These are phyloP conservation scores for Calonectria crousiana DNA, from an alignment of 2,329 filamentous ascomycete species.

Conservation along the genomic window DNA sequence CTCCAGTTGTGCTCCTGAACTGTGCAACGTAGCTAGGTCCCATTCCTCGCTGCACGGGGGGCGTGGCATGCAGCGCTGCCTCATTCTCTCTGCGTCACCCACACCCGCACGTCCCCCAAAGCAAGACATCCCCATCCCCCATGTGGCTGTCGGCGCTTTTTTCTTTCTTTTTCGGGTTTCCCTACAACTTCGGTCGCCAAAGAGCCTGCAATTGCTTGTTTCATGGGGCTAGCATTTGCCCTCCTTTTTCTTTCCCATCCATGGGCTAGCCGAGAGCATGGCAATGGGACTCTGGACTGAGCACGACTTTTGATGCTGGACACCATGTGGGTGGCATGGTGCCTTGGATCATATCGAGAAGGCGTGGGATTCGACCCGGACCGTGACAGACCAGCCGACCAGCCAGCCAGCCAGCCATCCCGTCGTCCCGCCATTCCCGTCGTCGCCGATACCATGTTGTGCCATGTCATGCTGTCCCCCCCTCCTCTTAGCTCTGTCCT, in stretches of 20 bases:
- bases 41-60: conserved; percentile 4
- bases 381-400: conserved; percentile 13
- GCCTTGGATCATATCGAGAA: conserved; percentile 12
- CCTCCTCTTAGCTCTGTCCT: conserved; percentile 14
- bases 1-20: not conserved
- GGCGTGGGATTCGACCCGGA: conserved; percentile 20
- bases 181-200: not conserved
- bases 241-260: not conserved
- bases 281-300: conserved; percentile 1
- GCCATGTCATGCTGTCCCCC: conserved; percentile 17
- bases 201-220: conserved; percentile 7
- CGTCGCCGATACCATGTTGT: conserved; percentile 15
- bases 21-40: conserved; percentile 8
- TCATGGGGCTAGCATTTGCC: not conserved
- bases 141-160: conserved; percentile 32
- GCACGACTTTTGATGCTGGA: not conserved
- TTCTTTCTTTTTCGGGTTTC: conserved; percentile 8
- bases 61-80: conserved; percentile 9
- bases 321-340: conserved; percentile 17
- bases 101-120: conserved; percentile 30
- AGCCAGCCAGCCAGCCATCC: conserved; percentile 15
- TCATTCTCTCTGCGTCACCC: conserved; percentile 21
- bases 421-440: conserved; percentile 23
- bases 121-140: conserved; percentile 39
- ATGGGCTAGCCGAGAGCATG: not conserved